Base-by-base conservation (phyloP, 1,139 yeast genomes). In the Saccharomyces hybrid region DNA sequence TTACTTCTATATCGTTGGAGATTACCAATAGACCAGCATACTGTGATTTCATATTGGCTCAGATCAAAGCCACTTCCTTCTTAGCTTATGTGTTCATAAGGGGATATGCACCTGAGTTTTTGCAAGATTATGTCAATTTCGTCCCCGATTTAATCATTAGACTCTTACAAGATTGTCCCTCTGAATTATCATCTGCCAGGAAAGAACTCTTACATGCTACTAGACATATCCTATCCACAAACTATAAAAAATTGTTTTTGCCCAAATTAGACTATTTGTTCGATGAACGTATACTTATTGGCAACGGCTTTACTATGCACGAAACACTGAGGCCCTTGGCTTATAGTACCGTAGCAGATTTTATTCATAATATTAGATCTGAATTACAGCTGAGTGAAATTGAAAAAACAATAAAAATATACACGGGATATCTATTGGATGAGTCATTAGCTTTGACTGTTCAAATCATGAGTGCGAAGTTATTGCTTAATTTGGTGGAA, bases 391-490 rank as follows among this genome's bases (percentile, higher is more conserved):
- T 95, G 1, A 82, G 81, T 44, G 97, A 90, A 67, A 87, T 93
- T 9, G 86, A 96, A 85, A 85, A 87, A 56, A 88, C 97, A 0
- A 95, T 95, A 3, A 79, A 78, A 50, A 87, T 89, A 54, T 95
- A 89, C 67, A 87, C 97, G 65, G 82, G 79, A 46, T 83, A 89
- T 62, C 75, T 95, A 60, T 87, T 86, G 62, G 98, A 93, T 66
- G 84, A 83, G 61, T 76, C 95, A 0, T 74, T 95, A 60, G 95
- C 96, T 0, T 78, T 90, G 56, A 88, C 96, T 6, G 96, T 91
- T 47, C 99, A 95, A 70, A 88, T 93, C 21, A 90, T 93, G 98
- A 88, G 97, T 73, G 97, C 98, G 3, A 93, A 91, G 71, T 75
- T 95, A 41, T 73, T 95, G 41, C 73, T 93, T 59, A 95, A 93